Evolutionary conservation across 768 basidiomycete genomes (phyloP).

Genomic region (Hirschioporus abietinus): DNA sequence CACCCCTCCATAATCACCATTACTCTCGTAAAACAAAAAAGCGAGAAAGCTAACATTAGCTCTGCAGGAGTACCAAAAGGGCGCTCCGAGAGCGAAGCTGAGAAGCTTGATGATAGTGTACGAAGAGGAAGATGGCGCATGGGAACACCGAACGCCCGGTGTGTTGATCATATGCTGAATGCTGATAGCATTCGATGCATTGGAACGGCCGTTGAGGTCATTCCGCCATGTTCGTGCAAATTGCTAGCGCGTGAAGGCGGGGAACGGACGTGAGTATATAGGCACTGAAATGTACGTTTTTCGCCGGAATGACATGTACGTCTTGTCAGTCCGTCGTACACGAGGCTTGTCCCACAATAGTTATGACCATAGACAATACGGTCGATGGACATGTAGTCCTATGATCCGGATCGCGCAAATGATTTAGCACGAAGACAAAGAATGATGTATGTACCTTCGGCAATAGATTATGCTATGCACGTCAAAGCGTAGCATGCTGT

Average conservation of each 20-base stretch:
- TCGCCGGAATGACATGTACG: not conserved
- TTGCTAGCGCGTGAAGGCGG: not conserved
- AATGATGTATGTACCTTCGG: not conserved
- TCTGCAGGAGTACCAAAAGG: not conserved
- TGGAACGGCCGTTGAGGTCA: not conserved
- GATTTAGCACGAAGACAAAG: too few species aligned
- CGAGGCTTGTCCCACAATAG: not conserved
- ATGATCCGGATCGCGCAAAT: not conserved
- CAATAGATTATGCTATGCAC: not conserved
- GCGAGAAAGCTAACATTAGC: not conserved
- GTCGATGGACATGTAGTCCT: not conserved
- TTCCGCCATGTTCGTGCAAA: not conserved
- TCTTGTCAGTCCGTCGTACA: not conserved
- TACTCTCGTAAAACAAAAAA: not conserved
- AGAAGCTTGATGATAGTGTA: conserved; percentile 1
- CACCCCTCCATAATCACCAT: not conserved
- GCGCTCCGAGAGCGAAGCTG: not conserved
- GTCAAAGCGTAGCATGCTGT: not conserved
- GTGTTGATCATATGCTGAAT: not conserved
- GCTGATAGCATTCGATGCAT: not conserved
- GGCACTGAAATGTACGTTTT: not conserved
- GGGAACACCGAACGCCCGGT: not conserved
- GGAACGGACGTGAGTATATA: not conserved
- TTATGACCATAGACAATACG: not conserved
- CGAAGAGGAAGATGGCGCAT: not conserved